Evolutionary conservation across 1,284 basidiomycete species (phyloP).

Genomic region (Fistulina hepatica): DNA sequence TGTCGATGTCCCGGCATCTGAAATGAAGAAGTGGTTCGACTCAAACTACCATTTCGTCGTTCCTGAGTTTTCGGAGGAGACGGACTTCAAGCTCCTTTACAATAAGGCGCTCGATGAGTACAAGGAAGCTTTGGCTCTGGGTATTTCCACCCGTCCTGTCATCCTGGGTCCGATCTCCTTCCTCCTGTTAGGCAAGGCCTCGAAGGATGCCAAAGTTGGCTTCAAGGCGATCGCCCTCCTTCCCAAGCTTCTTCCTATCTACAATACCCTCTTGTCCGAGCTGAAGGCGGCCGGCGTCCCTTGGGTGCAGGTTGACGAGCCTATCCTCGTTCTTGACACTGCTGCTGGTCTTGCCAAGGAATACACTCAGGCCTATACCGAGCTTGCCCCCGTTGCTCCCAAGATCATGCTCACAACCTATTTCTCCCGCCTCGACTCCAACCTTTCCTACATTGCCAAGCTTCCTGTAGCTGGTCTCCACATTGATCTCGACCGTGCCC

Average conservation of each 20-base stretch:
- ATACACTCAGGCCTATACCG: slow-evolving; percentile 75
- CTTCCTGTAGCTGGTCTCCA: slow-evolving; percentile 93
- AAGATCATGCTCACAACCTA: slow-evolving; percentile 93
- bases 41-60: slow-evolving; percentile 99
- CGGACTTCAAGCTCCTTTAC: slow-evolving; percentile 90
- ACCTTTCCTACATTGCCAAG: slow-evolving; percentile 83
- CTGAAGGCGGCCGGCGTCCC: slow-evolving; percentile 90
- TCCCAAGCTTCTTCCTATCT: slow-evolving; percentile 84
- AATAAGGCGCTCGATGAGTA: slow-evolving; percentile 96
- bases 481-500: slow-evolving; percentile 93
- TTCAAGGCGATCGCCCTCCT: slow-evolving; percentile 92
- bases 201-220: slow-evolving; percentile 74
- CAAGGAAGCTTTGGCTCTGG: slow-evolving; percentile 88
- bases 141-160: slow-evolving; percentile 90
- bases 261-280: slow-evolving; percentile 84
- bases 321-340: slow-evolving; percentile 87
- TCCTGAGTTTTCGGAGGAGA: slow-evolving; percentile 88
- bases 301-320: slow-evolving; percentile 97
- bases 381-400: slow-evolving; percentile 75
- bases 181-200: slow-evolving; percentile 87
- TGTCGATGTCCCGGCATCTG: slow-evolving; percentile 94
- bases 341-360: slow-evolving; percentile 75
- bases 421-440: slow-evolving; percentile 93
- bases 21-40: slow-evolving; percentile 99
- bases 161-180: slow-evolving; percentile 94